Conservation (phyloP, 2,329 filamentous ascomycete species). For the Phaeosphaeria sp. region DNA sequence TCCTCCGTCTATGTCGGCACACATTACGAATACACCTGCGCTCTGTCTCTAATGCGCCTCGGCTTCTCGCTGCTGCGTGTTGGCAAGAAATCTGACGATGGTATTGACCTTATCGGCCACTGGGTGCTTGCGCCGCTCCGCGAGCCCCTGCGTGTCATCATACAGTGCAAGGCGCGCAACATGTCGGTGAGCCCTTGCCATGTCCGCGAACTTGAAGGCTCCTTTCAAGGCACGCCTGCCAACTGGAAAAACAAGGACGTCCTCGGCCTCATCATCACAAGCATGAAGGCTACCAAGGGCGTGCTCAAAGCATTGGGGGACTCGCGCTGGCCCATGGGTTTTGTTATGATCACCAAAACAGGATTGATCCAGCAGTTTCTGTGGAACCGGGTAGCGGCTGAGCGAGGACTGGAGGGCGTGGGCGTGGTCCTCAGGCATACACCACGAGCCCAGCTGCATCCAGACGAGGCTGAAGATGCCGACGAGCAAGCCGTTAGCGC, state of each 20-base stretch:
- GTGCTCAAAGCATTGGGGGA: conserved; percentile 73
- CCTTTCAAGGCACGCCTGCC: conserved; percentile 73
- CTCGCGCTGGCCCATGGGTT: conserved; percentile 75
- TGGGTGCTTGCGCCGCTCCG: conserved; percentile 62
- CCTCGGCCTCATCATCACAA: conserved; percentile 74
- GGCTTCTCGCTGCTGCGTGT: conserved; percentile 71
- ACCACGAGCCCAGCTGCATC: conserved; percentile 9
- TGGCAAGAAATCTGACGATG: conserved; percentile 71
- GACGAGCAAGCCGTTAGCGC: neutral
- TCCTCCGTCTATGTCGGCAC: conserved; percentile 74
- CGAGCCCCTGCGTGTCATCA: conserved; percentile 52
- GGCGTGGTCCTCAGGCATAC: conserved; percentile 45
- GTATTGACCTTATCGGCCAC: conserved; percentile 75
- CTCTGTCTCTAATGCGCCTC: conserved; percentile 61
- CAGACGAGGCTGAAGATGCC: conserved; percentile 1
- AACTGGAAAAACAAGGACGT: conserved; percentile 71
- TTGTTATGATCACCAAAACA: conserved; percentile 64
- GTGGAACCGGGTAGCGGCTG: conserved; percentile 72
- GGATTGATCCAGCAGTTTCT: conserved; percentile 71
- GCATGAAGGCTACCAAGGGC: conserved; percentile 76
- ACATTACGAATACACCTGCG: conserved; percentile 76
- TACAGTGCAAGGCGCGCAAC: conserved; percentile 73
- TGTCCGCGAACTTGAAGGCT: conserved; percentile 79
- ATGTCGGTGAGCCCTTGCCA: conserved; percentile 60
- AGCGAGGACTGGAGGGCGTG: conserved; percentile 66